phyloP scores from a whole-genome alignment of 1,284 basidiomycete genomes.

The Cryptococcus deneoformans region DNA sequence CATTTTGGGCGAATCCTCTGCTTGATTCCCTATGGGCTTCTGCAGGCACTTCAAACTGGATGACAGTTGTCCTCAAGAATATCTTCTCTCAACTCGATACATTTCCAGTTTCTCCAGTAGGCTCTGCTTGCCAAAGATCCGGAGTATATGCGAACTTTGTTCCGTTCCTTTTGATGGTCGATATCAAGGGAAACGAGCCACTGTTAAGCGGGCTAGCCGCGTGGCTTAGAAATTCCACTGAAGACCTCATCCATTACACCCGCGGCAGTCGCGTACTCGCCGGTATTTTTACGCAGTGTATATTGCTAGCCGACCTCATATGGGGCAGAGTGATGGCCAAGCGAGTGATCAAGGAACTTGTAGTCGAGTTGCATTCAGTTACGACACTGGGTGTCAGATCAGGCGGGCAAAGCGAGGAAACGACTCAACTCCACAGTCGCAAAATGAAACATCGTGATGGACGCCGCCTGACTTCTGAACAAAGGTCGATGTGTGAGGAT shows the following conservation, averaged over 20 bases:
- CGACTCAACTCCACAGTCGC: no score
- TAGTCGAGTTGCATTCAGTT: conserved; percentile 15
- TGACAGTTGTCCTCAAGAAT: not conserved
- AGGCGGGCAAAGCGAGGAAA: no score
- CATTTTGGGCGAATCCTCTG: conserved; percentile 7
- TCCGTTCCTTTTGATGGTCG: conserved; percentile 2
- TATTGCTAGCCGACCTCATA: not conserved
- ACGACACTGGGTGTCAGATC: no score
- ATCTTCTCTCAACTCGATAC: not conserved
- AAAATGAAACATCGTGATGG: no score
- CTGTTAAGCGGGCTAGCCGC: not conserved
- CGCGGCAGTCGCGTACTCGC: not conserved
- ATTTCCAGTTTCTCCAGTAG: no score
- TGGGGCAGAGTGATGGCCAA: not conserved
- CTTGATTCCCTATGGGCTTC: conserved; percentile 4
- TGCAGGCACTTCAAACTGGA: not conserved
- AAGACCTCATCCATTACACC: not conserved
- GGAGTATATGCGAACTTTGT: not conserved
- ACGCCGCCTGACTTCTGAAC: no score
- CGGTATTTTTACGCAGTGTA: not conserved
- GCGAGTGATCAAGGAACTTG: conserved; percentile 13
- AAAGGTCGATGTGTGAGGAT: conserved; percentile 3
- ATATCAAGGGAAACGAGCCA: not conserved
- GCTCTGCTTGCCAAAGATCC: no score
- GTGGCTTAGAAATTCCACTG: not conserved